Evolutionary conservation across 1,139 yeast species (phyloP), one percentile per base, ranked within the genome.

Genomic region (Yamadazyma buinensis): DNA sequence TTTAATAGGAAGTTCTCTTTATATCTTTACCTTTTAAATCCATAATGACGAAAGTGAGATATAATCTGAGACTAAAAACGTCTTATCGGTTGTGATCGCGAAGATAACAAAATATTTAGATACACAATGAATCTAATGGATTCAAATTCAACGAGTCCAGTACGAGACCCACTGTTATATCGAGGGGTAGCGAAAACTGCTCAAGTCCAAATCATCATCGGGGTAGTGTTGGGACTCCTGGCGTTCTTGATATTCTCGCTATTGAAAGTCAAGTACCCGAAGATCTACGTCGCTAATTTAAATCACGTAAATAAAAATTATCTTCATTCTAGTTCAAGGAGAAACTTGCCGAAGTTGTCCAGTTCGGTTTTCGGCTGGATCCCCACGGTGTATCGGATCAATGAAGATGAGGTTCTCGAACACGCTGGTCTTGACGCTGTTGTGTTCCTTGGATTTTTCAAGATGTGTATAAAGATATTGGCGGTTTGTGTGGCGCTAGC

Each of bases 351-450:
- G 13, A 46, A 49, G 37, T 50, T 64, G 27, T 75, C 71, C 15
- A 28, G 30, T 15, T 70, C 85, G 5, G 52, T 84, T 15, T 80
- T 88, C 48, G 87, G 92, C 1, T 90, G 97, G 96, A 66, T 90
- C 7, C 73, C 80, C 1, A 75, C 78, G 0, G 61, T 90, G 13
- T 77, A 75, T 54, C 59, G 59, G 13, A 77, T 88, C 13, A 69
- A 72, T 18, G 97, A 92, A 48, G 73, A 76, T 23, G 87, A 88
- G 45, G 77, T 92, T 2, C 66, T 92, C 35, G 90, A 86, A 41
- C 83, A 82, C 52, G 96, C 97, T 1, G 98, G 98, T 0, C 63
- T 92, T 28, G 98, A 92, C 60, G 97, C 97, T 0, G 88, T 76
- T 59, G 97, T 90, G 35, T 86, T 82, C 49, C 61, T 86, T 20